phyloP scores from a whole-genome alignment of 2,329 filamentous ascomycete species.

The Fusarium nanum region DNA sequence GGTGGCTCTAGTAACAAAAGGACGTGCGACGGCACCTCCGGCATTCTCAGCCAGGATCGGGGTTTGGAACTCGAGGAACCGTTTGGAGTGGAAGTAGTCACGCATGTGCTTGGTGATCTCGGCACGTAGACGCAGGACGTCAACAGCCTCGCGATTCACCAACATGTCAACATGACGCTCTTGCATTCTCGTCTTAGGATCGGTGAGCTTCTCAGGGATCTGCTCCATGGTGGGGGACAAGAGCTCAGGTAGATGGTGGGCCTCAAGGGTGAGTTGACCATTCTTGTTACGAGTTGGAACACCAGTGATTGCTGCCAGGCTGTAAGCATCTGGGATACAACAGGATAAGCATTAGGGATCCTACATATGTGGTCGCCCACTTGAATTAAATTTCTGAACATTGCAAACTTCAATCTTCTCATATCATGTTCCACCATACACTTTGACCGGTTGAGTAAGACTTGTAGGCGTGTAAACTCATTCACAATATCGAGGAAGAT shows the following conservation, averaged over 20 bases:
- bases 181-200: slow-evolving; percentile 77
- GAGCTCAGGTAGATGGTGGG: slow-evolving; percentile 74
- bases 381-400: slow-evolving; percentile 73
- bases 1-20: slow-evolving; percentile 83
- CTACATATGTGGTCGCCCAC: slow-evolving; percentile 87
- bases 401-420: slow-evolving; percentile 62
- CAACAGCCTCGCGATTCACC: slow-evolving; percentile 74
- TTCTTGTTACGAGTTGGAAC: slow-evolving; percentile 73
- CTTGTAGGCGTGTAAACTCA: slow-evolving; percentile 78
- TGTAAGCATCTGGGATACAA: slow-evolving; percentile 40
- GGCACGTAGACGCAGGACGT: slow-evolving; percentile 79
- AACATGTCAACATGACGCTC: slow-evolving; percentile 89
- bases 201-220: slow-evolving; percentile 76
- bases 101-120: slow-evolving; percentile 80
- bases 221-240: slow-evolving; percentile 83
- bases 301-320: slow-evolving; percentile 73
- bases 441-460: slow-evolving; percentile 76
- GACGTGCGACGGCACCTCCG: slow-evolving; percentile 87
- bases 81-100: slow-evolving; percentile 75
- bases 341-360: slow-evolving; percentile 52
- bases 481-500: slow-evolving; percentile 85
- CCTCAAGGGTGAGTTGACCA: slow-evolving; percentile 82
- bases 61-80: slow-evolving; percentile 90
- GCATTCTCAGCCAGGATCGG: slow-evolving; percentile 86
- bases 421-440: slow-evolving; percentile 52